Percentiles rank a stretch among this genome's conserved stretches.
These are phyloP conservation scores for Aurantiochytrium sp. DNA, from an alignment of 108 stramenopile genomes.

Conservation along the genomic window DNA sequence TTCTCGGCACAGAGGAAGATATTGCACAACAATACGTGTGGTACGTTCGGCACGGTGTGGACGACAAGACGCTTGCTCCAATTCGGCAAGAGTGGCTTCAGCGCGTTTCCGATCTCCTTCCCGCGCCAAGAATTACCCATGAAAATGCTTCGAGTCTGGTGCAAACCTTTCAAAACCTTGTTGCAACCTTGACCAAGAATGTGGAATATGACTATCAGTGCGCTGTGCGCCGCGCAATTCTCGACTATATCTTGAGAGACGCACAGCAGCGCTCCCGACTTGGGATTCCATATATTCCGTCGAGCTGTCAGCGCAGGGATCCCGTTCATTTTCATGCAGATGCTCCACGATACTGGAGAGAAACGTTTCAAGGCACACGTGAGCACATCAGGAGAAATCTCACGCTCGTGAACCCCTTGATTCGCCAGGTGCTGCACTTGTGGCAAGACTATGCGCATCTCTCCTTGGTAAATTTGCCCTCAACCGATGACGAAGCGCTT, in stretches of 20 bases:
- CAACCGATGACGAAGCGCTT: background rate
- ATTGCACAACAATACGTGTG: background rate
- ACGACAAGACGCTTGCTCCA: background rate
- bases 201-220: slow-evolving; percentile 28
- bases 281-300: background rate
- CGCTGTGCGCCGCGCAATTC: slow-evolving; percentile 46
- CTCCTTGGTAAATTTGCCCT: background rate
- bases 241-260: slow-evolving; percentile 54
- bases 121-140: background rate
- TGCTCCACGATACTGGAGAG: background rate
- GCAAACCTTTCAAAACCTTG: slow-evolving; percentile 13
- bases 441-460: background rate
- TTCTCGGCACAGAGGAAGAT: background rate
- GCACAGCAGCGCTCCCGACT: slow-evolving; percentile 39
- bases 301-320: background rate
- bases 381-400: background rate
- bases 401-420: background rate
- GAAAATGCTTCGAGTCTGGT: slow-evolving; percentile 18
- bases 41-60: background rate
- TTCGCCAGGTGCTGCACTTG: background rate
- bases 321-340: too few relatives aligned
- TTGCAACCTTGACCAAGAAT: background rate
- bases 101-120: background rate
- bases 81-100: background rate
- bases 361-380: background rate